Base-by-base conservation (phyloP, 1,284 basidiomycete species). In the Ceratobasidium theobromae region DNA sequence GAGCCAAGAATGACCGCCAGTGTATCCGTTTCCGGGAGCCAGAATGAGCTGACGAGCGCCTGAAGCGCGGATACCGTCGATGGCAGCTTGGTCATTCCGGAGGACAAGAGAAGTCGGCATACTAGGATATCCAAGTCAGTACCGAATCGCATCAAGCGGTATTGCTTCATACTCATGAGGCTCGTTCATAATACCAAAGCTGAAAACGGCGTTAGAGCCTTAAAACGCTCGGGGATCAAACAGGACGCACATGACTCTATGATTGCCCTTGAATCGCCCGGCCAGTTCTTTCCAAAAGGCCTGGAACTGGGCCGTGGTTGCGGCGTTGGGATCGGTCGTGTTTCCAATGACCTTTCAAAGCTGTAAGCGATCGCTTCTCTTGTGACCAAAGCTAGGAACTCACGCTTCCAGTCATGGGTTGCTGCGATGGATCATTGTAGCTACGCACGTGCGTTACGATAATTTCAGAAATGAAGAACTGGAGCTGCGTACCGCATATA, bases 401-500 rank as follows among this genome's bases (percentile, higher is more conserved):
- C 69, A 80, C 79, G 66, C 79, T 80, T 51, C 80, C 80, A 12
- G 75, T 75, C 66, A 74, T 75, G 3, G 80, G 80, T 66, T 81
- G 80, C 35, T 68, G 69, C 3, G 80, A 81, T 0, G 80, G 79
- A 66, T 80, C 79, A 52, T 79, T 81, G 27, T 64, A 60, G 8
- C 35, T 38, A 38, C 6, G 35, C 35, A 21, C 45, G n/a, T 21
- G 41, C 14, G 16, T 55, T 12, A 41, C 8, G 23, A 16, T 21
- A 30, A 43, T n/a, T n/a, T n/a, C n/a, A 52, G 32, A 53, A 28
- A 65, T 80, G 80, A 33, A 67, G 68, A 4, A 79, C 80, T 0
- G 79, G 78, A 65, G 80, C 79, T 51, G 79, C 80, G 16, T 60
- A 64, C 52, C 79, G 76, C 80, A 81, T 81, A 67, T 81, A 81